A percentile compares a stretch with the other conserved stretches of the same genome.
These are phyloP conservation scores for Fusarium graminum DNA, from an alignment of 2,329 filamentous ascomycete species.

Conservation along the genomic window DNA sequence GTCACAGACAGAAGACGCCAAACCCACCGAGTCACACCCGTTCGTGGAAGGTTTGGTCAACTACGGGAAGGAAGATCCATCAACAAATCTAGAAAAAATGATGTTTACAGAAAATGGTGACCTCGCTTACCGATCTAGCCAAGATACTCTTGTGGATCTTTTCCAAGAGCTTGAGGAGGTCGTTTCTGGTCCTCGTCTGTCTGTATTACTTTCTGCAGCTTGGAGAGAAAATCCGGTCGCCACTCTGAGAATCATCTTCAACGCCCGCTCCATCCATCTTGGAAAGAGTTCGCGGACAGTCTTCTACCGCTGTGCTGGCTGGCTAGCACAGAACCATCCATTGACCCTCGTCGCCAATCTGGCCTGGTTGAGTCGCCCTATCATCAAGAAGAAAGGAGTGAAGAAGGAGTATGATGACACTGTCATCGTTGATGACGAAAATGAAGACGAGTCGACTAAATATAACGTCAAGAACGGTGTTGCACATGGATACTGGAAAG, in stretches of 20 bases:
- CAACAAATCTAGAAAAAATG: constrained; percentile 55
- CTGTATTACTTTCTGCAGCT: constrained; percentile 59
- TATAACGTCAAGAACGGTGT: constrained; percentile 63
- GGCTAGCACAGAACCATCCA: constrained; percentile 68
- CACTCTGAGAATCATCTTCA: constrained; percentile 72
- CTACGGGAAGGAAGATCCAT: constrained; percentile 26
- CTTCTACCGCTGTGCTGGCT: constrained; percentile 68
- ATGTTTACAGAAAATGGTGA: constrained; percentile 67
- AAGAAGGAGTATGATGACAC: constrained; percentile 55
- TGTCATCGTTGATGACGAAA: constrained; percentile 50
- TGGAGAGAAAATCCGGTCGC: constrained; percentile 63
- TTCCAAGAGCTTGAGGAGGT: constrained; percentile 65
- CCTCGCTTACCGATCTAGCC: constrained; percentile 62
- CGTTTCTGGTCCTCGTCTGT: constrained; percentile 54
- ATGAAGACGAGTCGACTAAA: constrained; percentile 54
- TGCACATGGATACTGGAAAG: constrained; percentile 73
- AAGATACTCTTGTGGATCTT: constrained; percentile 63
- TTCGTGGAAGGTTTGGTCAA: constrained; percentile 55
- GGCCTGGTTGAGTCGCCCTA: constrained; percentile 66
- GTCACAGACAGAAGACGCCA: constrained; percentile 3
- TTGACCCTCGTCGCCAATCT: constrained; percentile 67
- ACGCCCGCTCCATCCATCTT: constrained; percentile 70
- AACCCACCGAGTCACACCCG: constrained; percentile 35
- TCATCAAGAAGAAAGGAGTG: constrained; percentile 67
- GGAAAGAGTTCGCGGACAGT: constrained; percentile 64